Base-by-base conservation (phyloP, 768 basidiomycete species). In the Tulasnella sp. region DNA sequence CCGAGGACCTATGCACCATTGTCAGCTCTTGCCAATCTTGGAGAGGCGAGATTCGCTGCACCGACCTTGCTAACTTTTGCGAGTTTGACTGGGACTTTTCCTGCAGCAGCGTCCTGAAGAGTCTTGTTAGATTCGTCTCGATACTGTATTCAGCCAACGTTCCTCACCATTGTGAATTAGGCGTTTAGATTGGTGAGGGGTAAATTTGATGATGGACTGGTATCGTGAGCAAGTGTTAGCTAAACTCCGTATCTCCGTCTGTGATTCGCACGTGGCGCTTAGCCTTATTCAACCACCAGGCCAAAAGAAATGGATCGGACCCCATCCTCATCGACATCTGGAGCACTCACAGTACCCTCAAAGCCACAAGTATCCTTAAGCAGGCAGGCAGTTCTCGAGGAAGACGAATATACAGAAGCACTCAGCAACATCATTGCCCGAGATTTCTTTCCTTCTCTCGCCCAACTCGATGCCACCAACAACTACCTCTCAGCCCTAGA, bases 371-470 rank as follows among this genome's bases (percentile, higher is more conserved):
- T 40, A 22, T 82, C 81, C 34, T 64, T 82, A 28, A 82, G 82
- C 72, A 75, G 60, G 54, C 81, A 82, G 72, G 46, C 72, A 3
- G 76, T 82, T 31, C 75, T 82, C 18, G 81, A 82, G 16, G 98
- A 99, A 88, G 98, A 99, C 82, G 96, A 96, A 85, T 99, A 99
- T 85, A 96, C 96, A 1, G 92, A 91, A 72, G 94, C 94, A 1
- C 89, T 99, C 31, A 95, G 95, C 16, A 90, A 92, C 73, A 98
- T 99, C 84, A 99, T 99, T 84, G 94, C 95, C 54, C 93, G 98
- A 75, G 97, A 99, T 87, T 99, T 99, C 89, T 99, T 99, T 84
- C 98, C 98, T 0, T 95, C 95, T 18, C 90, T 99, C 14, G 91
- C 93, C 24, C 94, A 95, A 83, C 89, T 97, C 40, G 94, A 97